Conservation (phyloP, 768 basidiomycete genomes). For the Rhizopogon salebrosus region DNA sequence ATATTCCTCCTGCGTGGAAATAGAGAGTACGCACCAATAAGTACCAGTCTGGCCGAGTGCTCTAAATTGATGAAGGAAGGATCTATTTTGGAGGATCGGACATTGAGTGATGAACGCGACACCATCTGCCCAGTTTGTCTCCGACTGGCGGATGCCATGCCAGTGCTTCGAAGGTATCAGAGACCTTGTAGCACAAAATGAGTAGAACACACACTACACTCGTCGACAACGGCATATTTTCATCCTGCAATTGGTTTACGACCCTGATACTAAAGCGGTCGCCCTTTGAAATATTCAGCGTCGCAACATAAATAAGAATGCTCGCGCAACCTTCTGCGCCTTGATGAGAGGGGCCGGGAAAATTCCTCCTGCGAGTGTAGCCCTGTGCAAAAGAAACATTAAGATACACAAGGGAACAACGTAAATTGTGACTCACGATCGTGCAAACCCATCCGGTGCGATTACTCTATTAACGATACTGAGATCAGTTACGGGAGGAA, state of each 20-base stretch:
- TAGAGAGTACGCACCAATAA: constrained; percentile 28
- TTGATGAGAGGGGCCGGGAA: constrained; percentile 47
- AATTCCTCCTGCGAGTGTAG: constrained; percentile 39
- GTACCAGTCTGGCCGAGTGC: constrained; percentile 36
- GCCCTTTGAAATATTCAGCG: constrained; percentile 17
- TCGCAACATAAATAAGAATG: background rate
- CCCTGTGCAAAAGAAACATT: constrained; percentile 16
- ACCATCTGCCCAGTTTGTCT: constrained; percentile 33
- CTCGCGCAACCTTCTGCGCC: constrained; percentile 32
- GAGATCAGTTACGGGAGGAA: constrained; percentile 28
- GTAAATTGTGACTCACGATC: constrained; percentile 24
- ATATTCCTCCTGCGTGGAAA: background rate
- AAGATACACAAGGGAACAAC: background rate
- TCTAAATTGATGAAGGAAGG: constrained; percentile 39
- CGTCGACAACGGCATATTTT: constrained; percentile 29
- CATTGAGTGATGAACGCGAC: constrained; percentile 41
- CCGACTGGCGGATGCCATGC: constrained; percentile 30
- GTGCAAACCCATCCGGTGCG: constrained; percentile 45
- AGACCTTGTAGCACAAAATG: background rate
- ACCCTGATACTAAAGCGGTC: constrained; percentile 32
- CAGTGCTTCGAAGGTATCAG: constrained; percentile 19
- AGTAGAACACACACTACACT: constrained; percentile 28
- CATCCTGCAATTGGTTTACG: constrained; percentile 26
- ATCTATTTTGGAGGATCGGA: constrained; percentile 34
- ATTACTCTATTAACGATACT: constrained; percentile 38